phyloP scores from a whole-genome alignment of 2,329 filamentous ascomycete genomes.

The Pseudogymnoascus sp. region DNA sequence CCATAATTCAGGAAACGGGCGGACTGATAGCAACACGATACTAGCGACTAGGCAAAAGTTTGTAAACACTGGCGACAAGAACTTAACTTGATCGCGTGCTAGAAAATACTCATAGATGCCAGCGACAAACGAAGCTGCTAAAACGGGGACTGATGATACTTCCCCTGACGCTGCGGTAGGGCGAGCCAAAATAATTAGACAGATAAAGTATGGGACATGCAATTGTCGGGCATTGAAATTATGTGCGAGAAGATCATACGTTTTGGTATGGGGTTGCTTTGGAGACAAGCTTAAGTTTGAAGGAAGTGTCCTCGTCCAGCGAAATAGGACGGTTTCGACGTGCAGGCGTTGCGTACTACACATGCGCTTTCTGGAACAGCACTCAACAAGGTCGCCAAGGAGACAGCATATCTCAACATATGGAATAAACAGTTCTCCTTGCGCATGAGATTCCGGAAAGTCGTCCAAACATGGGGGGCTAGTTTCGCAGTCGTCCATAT shows the following conservation, averaged over 20 bases:
- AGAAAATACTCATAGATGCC: constrained; percentile 39
- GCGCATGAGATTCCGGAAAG: background rate
- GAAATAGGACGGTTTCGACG: constrained; percentile 18
- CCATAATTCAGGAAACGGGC: background rate
- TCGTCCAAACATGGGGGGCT: background rate
- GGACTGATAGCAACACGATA: background rate
- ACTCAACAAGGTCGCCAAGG: background rate
- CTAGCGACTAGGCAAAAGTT: constrained; percentile 35
- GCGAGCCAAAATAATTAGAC: constrained; percentile 34
- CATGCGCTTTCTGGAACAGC: background rate
- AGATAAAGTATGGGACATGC: constrained; percentile 33
- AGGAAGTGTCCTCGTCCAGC: constrained; percentile 33
- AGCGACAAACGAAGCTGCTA: constrained; percentile 36
- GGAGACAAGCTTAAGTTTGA: constrained; percentile 24
- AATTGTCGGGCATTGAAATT: constrained; percentile 35
- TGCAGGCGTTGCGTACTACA: background rate
- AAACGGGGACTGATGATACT: constrained; percentile 32
- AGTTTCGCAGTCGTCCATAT: background rate
- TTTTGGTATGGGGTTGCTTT: background rate
- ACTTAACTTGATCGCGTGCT: constrained; percentile 36
- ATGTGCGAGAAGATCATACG: constrained; percentile 16
- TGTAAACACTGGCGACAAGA: constrained; percentile 36
- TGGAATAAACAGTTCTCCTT: constrained; percentile 4
- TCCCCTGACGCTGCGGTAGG: constrained; percentile 17
- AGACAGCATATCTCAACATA: constrained; percentile 4